Evolutionary conservation across 73 alveolate species (phyloP).

Genomic region (Urostyla sp.): DNA sequence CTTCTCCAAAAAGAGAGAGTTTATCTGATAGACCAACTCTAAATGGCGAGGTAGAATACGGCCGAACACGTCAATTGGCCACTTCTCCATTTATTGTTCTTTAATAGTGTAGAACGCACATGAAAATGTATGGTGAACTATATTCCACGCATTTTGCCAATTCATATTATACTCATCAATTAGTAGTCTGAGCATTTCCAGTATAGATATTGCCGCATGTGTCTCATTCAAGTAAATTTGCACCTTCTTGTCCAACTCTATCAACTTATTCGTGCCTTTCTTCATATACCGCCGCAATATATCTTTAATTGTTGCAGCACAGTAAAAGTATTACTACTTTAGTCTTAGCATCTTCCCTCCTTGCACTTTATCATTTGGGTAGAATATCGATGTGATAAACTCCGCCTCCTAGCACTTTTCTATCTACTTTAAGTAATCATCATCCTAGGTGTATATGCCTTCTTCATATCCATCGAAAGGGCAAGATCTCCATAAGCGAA

Average conservation of each 20-base stretch:
- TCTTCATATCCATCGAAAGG: slow-evolving; percentile 59
- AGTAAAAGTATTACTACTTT: slow-evolving; percentile 72
- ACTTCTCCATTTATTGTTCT: slow-evolving; percentile 72
- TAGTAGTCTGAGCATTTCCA: slow-evolving; percentile 71
- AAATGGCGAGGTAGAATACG: slow-evolving; percentile 71
- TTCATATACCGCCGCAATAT: slow-evolving; percentile 37
- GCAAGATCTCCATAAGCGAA: slow-evolving; percentile 60
- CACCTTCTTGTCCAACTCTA: slow-evolving; percentile 54
- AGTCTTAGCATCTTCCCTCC: slow-evolving; percentile 73
- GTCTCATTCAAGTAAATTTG: slow-evolving; percentile 70
- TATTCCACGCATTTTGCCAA: slow-evolving; percentile 68
- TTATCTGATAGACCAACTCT: slow-evolving; percentile 67
- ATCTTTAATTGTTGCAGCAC: slow-evolving; percentile 71
- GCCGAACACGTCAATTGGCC: slow-evolving; percentile 70
- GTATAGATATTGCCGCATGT: slow-evolving; percentile 70
- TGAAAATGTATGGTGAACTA: slow-evolving; percentile 61
- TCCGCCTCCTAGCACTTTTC: slow-evolving; percentile 57
- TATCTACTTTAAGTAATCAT: slow-evolving; percentile 6
- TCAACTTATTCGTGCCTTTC: not conserved
- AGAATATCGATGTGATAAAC: slow-evolving; percentile 72
- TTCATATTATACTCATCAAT: slow-evolving; percentile 67
- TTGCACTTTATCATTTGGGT: slow-evolving; percentile 74
- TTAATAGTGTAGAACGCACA: slow-evolving; percentile 68
- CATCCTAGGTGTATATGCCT: slow-evolving; percentile 28
- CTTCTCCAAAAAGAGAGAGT: slow-evolving; percentile 56